Base-by-base conservation (phyloP, 176 grass and related monocot species). In the Hyparrhenia diplandra region DNA sequence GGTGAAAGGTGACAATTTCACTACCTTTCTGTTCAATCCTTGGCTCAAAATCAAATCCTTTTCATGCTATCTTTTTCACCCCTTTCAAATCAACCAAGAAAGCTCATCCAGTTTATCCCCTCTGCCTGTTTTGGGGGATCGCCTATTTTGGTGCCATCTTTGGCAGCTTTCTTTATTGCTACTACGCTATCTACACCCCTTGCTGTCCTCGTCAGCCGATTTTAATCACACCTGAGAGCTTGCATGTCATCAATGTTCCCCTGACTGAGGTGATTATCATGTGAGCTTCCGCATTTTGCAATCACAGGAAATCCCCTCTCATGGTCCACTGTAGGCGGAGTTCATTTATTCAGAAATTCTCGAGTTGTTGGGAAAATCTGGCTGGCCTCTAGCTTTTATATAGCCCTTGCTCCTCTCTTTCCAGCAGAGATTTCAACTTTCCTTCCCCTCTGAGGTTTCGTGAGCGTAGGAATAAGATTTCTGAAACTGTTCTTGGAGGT, bases 271-370 rank as follows among this genome's bases (percentile, higher is more conserved):
- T 16, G 64, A 78, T 49, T 84, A 11, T 65, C 43, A 86, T 81
- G 84, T 67, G 83, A 74, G 70, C 67, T 28, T 23, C 64, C 59
- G 61, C 29, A 21, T 71, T 77, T 66, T 68, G 74, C 73, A 73
- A 59, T 82, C 78, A 73, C 64, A 21, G 81, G 75, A 82, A 82
- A 82, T 82, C 83, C 71, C 78, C 64, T 51, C 13, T 87, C 75
- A 27, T 18, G 54, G 76, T 67, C 75, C 55, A 70, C 23, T 54
- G 67, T 61, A 47, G 64, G 85, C 57, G 40, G 79, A 46, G 67
- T 86, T 90, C 83, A 86, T 82, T 82, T 85, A 82, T 67, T 68
- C 60, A 25, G 18, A 61, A 25, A 64, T 73, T 32, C 5, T 3
- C 51, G 35, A 58, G 34, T 23, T 70, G 52, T 75, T 81, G 64